phyloP scores from a whole-genome alignment of 164 flowering plant species.

The Macadamia integrifolia region DNA sequence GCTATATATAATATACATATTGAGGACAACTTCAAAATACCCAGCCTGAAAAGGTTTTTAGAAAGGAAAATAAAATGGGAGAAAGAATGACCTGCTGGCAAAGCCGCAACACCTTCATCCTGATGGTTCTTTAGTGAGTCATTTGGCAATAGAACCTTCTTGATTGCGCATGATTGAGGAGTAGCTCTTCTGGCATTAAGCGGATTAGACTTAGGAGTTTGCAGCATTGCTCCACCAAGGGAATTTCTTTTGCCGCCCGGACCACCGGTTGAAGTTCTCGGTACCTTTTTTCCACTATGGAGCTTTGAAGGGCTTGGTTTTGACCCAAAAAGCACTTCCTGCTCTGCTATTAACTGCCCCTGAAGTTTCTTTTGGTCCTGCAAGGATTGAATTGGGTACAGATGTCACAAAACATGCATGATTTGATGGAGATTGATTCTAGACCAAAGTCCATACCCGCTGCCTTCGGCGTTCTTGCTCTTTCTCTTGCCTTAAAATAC shows the following conservation, averaged over 20 bases:
- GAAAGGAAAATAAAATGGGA: background rate
- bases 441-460: conserved; percentile 38
- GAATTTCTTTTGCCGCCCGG: conserved; percentile 47
- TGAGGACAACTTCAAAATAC: background rate
- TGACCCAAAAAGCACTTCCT: conserved; percentile 79
- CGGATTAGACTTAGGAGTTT: conserved; percentile 42
- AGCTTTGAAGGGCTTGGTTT: conserved; percentile 85
- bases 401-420: background rate
- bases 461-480: conserved; percentile 76
- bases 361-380: conserved; percentile 89
- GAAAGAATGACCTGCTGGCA: conserved; percentile 43
- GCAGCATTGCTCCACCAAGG: conserved; percentile 57
- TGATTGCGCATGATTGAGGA: conserved; percentile 23
- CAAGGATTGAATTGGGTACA: background rate
- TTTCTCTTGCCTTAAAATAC: conserved; percentile 62
- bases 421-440: background rate
- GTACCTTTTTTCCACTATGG: conserved; percentile 48
- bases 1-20: background rate
- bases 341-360: conserved; percentile 68
- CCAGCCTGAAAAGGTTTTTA: too few relatives aligned
- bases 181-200: conserved; percentile 30
- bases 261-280: conserved; percentile 62
- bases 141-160: conserved; percentile 34
- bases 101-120: conserved; percentile 34
- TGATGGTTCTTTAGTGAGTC: conserved; percentile 20